Percentiles rank a stretch among this genome's conserved stretches.
These are phyloP conservation scores for Rhizopogon rudus DNA, from an alignment of 768 basidiomycete species.

Conservation along the genomic window DNA sequence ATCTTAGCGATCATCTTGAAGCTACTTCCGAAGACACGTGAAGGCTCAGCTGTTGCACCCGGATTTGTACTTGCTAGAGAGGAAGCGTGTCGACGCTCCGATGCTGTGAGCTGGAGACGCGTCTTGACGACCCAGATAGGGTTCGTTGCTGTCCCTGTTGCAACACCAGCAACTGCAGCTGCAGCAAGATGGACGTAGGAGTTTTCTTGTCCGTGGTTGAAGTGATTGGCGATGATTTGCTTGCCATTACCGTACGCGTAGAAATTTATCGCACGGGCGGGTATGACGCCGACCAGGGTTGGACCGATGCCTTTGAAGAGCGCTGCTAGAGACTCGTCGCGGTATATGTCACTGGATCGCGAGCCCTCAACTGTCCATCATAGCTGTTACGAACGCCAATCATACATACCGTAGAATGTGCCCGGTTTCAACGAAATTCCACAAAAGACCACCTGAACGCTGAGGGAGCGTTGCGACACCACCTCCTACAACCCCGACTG, in stretches of 20 bases:
- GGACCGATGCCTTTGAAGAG: slow-evolving; percentile 95
- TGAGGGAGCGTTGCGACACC: slow-evolving; percentile 27
- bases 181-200: slow-evolving; percentile 80
- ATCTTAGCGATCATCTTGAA: slow-evolving; percentile 67
- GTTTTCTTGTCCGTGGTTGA: slow-evolving; percentile 77
- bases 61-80: background rate
- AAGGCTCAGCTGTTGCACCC: slow-evolving; percentile 5
- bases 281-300: slow-evolving; percentile 90
- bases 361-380: background rate
- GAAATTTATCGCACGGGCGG: slow-evolving; percentile 96
- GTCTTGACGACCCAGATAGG: slow-evolving; percentile 99
- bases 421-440: slow-evolving; percentile 93
- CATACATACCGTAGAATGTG: slow-evolving; percentile 71
- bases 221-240: slow-evolving; percentile 75
- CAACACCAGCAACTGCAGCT: slow-evolving; percentile 81
- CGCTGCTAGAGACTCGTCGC: slow-evolving; percentile 81
- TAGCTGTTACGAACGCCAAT: background rate
- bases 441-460: slow-evolving; percentile 55
- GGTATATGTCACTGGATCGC: slow-evolving; percentile 70
- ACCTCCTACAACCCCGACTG: slow-evolving; percentile 28
- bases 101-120: slow-evolving; percentile 72
- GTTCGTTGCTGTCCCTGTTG: slow-evolving; percentile 88
- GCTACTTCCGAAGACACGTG: slow-evolving; percentile 47
- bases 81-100: slow-evolving; percentile 16
- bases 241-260: slow-evolving; percentile 98